Base-by-base conservation (phyloP, 257 asterid species). In the Solanum commersonii region DNA sequence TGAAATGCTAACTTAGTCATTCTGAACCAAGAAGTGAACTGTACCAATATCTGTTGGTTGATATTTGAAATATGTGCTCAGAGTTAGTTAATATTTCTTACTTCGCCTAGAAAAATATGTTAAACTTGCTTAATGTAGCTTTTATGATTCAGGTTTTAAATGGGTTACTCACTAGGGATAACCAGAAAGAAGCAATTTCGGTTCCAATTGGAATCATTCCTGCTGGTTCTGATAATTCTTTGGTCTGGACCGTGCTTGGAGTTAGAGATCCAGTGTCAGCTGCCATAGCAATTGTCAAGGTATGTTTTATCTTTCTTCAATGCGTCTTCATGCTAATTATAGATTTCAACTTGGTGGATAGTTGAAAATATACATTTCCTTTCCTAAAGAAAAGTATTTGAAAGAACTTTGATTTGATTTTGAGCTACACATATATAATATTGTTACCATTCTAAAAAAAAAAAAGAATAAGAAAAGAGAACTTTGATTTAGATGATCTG, bases 181-280 rank as follows among this genome's bases (percentile, higher is more conserved):
- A 96, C 92, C 98, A 95, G 90, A 97, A 95, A 88, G 99, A 97
- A 92, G 99, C 98, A 88, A 97, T 97, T 87, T 96, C 98, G 37
- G 84, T 97, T 86, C 99, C 99, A 71, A 96, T 97, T 89, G 99
- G 99, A 37, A 97, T 97, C 87, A 96, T 97, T 86, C 99, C 99
- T 87, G 99, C 99, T 91, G 99, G 99, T 92, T 97, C 99, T 78
- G 99, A 97, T 92, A 97, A 97, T 91, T 97, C 99, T 22, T 91
- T 97, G 85, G 99, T 97, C 85, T 97, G 98, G 98, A 96, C 99
- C 77, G 98, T 97, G 91, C 98, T 97, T 94, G 99, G 99, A 79
- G 95, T 96, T 83, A 94, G 96, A 92, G 99, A 97, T 92, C 99
- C 99, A 35, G 89, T 96, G 74, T 97, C 99, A 88, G 99, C 99